Base-by-base conservation (phyloP, 2,329 filamentous ascomycete genomes). In the Spiromastix sp. region DNA sequence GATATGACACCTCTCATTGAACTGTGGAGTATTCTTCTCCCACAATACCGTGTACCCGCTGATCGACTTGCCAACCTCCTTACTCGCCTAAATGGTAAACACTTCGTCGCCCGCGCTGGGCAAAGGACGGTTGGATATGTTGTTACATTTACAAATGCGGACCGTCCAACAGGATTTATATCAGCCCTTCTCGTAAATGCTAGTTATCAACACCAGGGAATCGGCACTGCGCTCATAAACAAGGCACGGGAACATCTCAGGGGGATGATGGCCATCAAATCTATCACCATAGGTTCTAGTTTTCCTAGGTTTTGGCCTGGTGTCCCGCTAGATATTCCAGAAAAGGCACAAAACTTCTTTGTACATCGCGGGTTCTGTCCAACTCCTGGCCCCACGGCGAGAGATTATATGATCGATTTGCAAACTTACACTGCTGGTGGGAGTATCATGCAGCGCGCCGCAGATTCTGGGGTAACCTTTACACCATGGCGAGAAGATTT, bases 231-330 rank as follows among this genome's bases (percentile, higher is more conserved):
- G 1, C 30, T 45, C 11, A 28, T 45, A 24, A 18, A 30, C 12
- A 34, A 43, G 21, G 38, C 38, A 18, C 38, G 38, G 18, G 18
- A 21, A 16, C 30, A 41, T 24, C 33, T 45, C 11, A 34, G 34
- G 18, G 15, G 20, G 3, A 11, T n/a, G 15, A 24, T 16, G 21
- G 24, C 20, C 15, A 27, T 36, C 4, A 27, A 37, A 22, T 38
- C 42, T 22, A 38, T 56, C 8, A 40, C 37, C 4, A 46, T 58
- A 13, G 50, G 53, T 9, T 57, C 52, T 16, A 38, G 43, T 2
- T 63, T 63, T 27, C 65, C 65, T 20, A 51, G 64, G n/a, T 61
- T 68, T 40, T 68, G 63, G 60, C 63, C 63, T 4, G 61, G 59
- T 2, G 52, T 67, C 3, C 64, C 63, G 2, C 45, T 48, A 2